Base-by-base conservation (phyloP, 2,329 filamentous ascomycete species). In the Peltaster fructicola region DNA sequence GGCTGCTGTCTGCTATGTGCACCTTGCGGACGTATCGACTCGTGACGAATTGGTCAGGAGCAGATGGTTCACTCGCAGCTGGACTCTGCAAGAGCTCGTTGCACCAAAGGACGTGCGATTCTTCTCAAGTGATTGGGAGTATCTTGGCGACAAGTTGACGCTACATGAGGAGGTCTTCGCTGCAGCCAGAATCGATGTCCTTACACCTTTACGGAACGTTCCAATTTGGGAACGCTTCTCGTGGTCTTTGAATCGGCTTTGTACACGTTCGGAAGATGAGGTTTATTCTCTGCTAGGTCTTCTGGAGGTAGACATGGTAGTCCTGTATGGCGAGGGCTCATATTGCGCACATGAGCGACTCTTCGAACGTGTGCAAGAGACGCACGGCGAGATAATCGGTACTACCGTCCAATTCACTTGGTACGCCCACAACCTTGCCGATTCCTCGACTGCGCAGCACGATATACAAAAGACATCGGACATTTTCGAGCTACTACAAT, bases 271-370 rank as follows among this genome's bases (percentile, higher is more conserved):
- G 0, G 56, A 61, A 23, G 58, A 61, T 19, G 40, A 43, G 12
- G 52, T 51, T 0, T 62, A 61, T 22, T 57, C 43, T 4, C 37
- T 62, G 0, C 29, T 61, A 2, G 57, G 57, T 0, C 41, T 61
- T 0, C 58, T 61, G 12, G 42, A 41, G 1, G 41, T 61, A 14
- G 43, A 51, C 14, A 55, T 61, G 48, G 47, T 53, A 0, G 28
- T 58, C 1, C 21, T 58, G 0, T 61, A 61, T 25, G 56, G 56
- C 0, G 43, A 46, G 22, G 39, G 38, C n/a, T n/a, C n/a, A 9
- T 21, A 24, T 3, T 32, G 29, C 7, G 40, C 41, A 7, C 36
- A 35, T n/a, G 22, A 11, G 61, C 53, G 22, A 67, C 24, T 33
- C 14, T 17, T 26, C 8, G 31, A 32, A 21, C 14, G 22, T 17